These are phyloP conservation scores for Medicago ruthenica DNA, from an alignment of 306 rosid genomes.

Conservation along the genomic window DNA sequence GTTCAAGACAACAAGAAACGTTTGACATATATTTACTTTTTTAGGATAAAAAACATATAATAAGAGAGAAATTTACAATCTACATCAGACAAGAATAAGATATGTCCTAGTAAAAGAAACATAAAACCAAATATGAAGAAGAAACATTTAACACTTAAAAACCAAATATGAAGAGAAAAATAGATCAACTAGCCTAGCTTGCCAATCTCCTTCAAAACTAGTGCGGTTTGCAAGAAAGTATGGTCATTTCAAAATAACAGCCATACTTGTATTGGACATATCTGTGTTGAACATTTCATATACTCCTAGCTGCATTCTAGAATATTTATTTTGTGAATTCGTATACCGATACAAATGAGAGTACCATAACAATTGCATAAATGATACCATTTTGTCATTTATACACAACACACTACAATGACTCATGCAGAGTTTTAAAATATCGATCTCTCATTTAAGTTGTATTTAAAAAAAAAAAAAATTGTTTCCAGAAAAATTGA, in stretches of 20 bases:
- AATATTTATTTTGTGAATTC: not conserved
- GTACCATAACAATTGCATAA: conserved; percentile 8
- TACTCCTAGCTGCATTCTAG: not conserved
- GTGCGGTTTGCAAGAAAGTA: conserved; percentile 3
- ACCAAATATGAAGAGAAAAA: conserved; percentile 28
- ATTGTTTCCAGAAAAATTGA: conserved; percentile 17
- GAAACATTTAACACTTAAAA: conserved; percentile 29
- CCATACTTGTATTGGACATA: not conserved
- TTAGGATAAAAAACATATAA: conserved; percentile 20
- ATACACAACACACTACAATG: not conserved
- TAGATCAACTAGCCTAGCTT: not conserved
- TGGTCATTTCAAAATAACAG: not conserved
- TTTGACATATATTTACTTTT: conserved; percentile 23
- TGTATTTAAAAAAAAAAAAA: not conserved
- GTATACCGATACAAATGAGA: conserved; percentile 10
- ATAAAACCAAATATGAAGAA: conserved; percentile 29
- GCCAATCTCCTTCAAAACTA: conserved; percentile 14
- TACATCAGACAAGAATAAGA: conserved; percentile 34
- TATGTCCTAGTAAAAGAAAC: conserved; percentile 16
- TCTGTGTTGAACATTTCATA: not conserved
- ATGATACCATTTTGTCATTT: not conserved
- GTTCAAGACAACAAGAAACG: conserved; percentile 36
- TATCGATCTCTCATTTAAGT: not conserved
- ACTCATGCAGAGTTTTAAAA: conserved; percentile 11
- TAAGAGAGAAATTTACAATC: not conserved